Evolutionary conservation across 1,284 basidiomycete genomes (phyloP), one percentile per base, ranked within the genome.

Genomic region (Apiotrichum siamense): DNA sequence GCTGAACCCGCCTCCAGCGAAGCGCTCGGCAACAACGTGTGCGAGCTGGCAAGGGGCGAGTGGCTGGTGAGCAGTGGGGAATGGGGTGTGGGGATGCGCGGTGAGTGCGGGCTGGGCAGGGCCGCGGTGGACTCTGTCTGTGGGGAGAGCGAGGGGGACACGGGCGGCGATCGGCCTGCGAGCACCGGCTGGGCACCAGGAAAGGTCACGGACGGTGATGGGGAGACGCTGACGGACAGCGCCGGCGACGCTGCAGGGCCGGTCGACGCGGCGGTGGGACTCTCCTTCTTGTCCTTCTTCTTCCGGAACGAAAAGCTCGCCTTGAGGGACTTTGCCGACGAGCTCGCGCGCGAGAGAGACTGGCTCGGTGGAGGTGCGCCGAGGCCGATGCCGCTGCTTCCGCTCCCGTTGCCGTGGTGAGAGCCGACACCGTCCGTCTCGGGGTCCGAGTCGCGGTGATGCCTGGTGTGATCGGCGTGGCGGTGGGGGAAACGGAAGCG

Each of bases 231-330:
- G 24, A 18, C 24, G 54, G 39, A 59, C 3, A 61, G 55, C 52
- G 55, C 62, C 33, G 61, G 59, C n/a, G 60, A 48, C 55, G 47
- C 56, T 43, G 46, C 59, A 55, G 41, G 60, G 62, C 52, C 41
- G 1, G 52, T 36, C 29, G 67, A 53, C 35, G 66, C 49, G 10
- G 21, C 37, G 7, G 10, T 9, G 15, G 38, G 6, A 18, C 24
- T 27, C 13, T 11, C 13, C 48, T 55, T 38, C 51, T 58, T 58
- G 58, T 59, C 62, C 47, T 57, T 47, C 23, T 37, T 40, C 20
- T 47, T 47, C 18, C 50, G 49, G 50, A 69, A 71, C 6, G 63
- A 61, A 42, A 69, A 70, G 47, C 60, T 64, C 4, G 65, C 31
- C 37, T 62, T 64, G 37, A 47, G 36, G 7, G 35, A 36, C 32